A percentile compares a stretch with the other conserved stretches of the same genome.
phyloP scores from a whole-genome alignment of 768 basidiomycete species.

The Trametes cingulata region DNA sequence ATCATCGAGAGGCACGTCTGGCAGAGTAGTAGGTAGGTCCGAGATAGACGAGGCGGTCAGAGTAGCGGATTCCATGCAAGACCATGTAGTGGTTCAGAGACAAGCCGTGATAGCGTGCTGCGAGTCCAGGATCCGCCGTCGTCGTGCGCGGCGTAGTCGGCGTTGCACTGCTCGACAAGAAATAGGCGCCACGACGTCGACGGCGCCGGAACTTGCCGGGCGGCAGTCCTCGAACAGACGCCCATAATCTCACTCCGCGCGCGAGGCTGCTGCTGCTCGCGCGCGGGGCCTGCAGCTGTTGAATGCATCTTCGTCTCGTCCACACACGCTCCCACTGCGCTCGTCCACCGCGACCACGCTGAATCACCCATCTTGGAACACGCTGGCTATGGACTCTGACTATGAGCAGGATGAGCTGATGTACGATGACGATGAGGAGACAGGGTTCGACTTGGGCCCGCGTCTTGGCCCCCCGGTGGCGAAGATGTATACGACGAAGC shows the following conservation, averaged over 20 bases:
- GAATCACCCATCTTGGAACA: too few relatives aligned
- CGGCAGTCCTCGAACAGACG: background rate
- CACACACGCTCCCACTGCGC: background rate
- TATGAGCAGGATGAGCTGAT: conserved; percentile 24
- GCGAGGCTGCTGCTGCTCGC: background rate
- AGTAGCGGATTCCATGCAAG: conserved; percentile 19
- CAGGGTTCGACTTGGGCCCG: conserved; percentile 25
- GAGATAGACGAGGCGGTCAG: conserved; percentile 2
- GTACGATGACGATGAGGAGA: conserved; percentile 18
- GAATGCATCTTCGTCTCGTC: background rate
- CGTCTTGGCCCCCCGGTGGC: conserved; percentile 23
- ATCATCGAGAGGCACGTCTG: conserved; percentile 18
- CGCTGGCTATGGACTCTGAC: conserved; percentile 11
- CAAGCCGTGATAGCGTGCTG: background rate
- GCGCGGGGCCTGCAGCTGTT: background rate
- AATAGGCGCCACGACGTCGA: conserved; percentile 6
- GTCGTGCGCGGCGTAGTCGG: conserved; percentile 12
- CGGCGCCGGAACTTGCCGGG: conserved; percentile 5
- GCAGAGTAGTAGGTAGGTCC: background rate
- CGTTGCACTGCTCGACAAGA: conserved; percentile 7
- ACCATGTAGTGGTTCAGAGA: conserved; percentile 3
- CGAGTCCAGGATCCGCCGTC: background rate
- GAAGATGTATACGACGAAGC: conserved; percentile 23
- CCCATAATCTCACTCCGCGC: background rate
- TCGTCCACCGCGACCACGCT: background rate